Evolutionary conservation across 176 grass and related monocot species (phyloP).

Genomic region (Thinopyrum elongatum): DNA sequence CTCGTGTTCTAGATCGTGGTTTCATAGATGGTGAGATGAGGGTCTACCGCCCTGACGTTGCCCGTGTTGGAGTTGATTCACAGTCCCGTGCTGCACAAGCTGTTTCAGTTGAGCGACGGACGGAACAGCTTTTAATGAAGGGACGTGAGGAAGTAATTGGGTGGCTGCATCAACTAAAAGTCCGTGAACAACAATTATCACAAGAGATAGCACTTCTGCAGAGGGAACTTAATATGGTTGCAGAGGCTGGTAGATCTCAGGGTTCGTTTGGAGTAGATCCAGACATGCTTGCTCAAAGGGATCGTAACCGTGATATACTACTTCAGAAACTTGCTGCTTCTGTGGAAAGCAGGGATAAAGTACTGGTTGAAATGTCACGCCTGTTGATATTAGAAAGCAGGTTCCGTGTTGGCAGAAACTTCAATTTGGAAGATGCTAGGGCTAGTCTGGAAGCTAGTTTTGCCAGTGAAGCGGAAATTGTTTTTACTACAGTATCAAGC

Average conservation of each 20-base stretch:
- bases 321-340: slow-evolving; percentile 86
- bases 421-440: slow-evolving; percentile 95
- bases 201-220: slow-evolving; percentile 75
- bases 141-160: slow-evolving; percentile 81
- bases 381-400: slow-evolving; percentile 81
- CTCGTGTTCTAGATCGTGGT: slow-evolving; percentile 91
- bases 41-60: slow-evolving; percentile 91
- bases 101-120: slow-evolving; percentile 93
- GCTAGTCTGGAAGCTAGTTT: slow-evolving; percentile 95
- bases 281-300: slow-evolving; percentile 75
- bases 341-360: slow-evolving; percentile 87
- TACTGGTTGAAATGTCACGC: slow-evolving; percentile 91
- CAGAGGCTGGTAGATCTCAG: slow-evolving; percentile 72
- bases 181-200: slow-evolving; percentile 64
- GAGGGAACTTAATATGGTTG: slow-evolving; percentile 71
- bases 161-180: slow-evolving; percentile 95
- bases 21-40: slow-evolving; percentile 99
- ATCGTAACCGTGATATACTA: slow-evolving; percentile 71
- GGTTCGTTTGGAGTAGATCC: slow-evolving; percentile 98
- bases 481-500: slow-evolving; percentile 99
- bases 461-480: slow-evolving; percentile 98
- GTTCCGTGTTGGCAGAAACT: slow-evolving; percentile 76
- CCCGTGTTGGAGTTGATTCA: slow-evolving; percentile 94
- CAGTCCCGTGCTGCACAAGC: slow-evolving; percentile 91
- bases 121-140: slow-evolving; percentile 84